phyloP scores from a whole-genome alignment of 2,329 filamentous ascomycete species.

The Paracamarosporium sp. region DNA sequence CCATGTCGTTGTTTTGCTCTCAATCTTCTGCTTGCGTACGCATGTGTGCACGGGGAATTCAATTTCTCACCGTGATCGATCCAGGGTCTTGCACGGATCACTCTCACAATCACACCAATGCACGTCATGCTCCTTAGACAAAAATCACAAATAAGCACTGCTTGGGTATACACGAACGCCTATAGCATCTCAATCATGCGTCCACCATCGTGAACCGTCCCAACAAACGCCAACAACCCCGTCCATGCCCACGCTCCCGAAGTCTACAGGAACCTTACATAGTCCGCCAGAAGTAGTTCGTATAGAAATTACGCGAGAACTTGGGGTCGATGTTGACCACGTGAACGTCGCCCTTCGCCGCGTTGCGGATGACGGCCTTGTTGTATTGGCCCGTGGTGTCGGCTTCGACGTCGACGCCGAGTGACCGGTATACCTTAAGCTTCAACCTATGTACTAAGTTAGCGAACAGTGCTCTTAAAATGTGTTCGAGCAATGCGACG shows the following conservation, averaged over 20 bases:
- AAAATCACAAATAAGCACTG: background rate
- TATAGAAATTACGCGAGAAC: constrained; percentile 89
- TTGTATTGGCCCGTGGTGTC: constrained; percentile 81
- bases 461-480: constrained; percentile 4
- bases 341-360: constrained; percentile 87
- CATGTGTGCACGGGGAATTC: too few relatives aligned
- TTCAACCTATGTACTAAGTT: constrained; percentile 64
- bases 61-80: too few relatives aligned
- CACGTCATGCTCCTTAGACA: background rate
- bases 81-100: background rate
- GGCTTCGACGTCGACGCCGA: constrained; percentile 90
- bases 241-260: background rate
- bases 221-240: background rate
- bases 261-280: constrained; percentile 58
- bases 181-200: background rate
- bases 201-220: background rate
- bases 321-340: constrained; percentile 94
- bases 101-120: background rate
- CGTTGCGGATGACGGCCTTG: constrained; percentile 85
- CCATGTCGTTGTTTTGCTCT: too few relatives aligned
- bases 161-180: constrained; percentile 1
- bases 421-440: constrained; percentile 86
- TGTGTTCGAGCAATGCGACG: constrained; percentile 25
- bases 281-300: constrained; percentile 94
- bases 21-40: too few relatives aligned